Percentiles rank a stretch among this genome's conserved stretches.
Evolutionary conservation across 169 alveolate species (phyloP).

Genomic region (Eimeria acervulina): DNA sequence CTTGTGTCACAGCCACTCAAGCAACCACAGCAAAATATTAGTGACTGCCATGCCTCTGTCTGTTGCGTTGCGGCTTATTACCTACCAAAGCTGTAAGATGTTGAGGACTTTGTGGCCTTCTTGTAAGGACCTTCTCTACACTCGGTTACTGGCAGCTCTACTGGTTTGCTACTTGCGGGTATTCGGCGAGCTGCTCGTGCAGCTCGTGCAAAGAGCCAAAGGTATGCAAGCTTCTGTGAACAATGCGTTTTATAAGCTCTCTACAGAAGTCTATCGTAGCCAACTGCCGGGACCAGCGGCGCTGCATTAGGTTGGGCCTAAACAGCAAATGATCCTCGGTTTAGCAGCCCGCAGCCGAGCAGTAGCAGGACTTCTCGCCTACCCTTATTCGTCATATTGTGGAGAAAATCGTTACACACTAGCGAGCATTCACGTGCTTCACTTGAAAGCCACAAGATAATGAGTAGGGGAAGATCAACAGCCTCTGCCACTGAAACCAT

Average conservation of each 20-base stretch:
- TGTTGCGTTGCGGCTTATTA: neutral
- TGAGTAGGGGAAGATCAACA: neutral
- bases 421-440: neutral
- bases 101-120: neutral
- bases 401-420: neutral
- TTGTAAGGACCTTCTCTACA: neutral
- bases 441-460: neutral
- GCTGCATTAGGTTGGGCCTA: neutral
- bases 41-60: neutral
- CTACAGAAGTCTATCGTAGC: neutral
- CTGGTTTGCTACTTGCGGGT: neutral
- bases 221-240: neutral
- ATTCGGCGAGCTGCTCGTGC: neutral
- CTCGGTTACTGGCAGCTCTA: neutral
- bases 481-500: neutral
- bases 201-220: neutral
- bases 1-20: neutral
- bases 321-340: neutral
- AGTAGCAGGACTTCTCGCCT: neutral
- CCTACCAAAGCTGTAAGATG: neutral
- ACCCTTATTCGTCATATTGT: neutral
- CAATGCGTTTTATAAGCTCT: neutral
- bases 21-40: neutral
- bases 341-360: neutral
- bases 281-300: constrained; percentile 1